Base-by-base conservation (phyloP, 2,329 filamentous ascomycete species). In the Exophiala aquamarina region DNA sequence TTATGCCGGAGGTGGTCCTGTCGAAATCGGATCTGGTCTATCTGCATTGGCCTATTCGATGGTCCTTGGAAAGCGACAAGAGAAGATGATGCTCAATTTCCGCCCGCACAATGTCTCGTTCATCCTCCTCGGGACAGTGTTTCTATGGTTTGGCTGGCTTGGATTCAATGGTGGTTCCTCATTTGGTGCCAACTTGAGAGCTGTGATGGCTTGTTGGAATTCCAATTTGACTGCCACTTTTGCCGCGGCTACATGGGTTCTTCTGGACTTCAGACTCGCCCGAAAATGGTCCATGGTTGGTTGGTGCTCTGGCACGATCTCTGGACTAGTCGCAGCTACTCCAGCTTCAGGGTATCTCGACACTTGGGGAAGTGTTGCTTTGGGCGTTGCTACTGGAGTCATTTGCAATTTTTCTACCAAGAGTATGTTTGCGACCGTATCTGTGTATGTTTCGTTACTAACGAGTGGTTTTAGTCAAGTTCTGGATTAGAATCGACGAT, bases 51-150 rank as follows among this genome's bases (percentile, higher is more conserved):
- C 93, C 57, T 98, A 97, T 75, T 95, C 91, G 2, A 86, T 89
- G 88, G 84, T 96, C 29, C 87, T 98, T 52, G 93, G 93, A 59
- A 88, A 90, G 64, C 89, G 93, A 59, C 93, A 96, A 74, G 92
- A 97, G 76, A 93, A 90, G 76, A 96, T 97, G 90, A 96, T 97
- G 89, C 82, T 96, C 72, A 97, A 97, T 80, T 97, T 97, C 81
- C 89, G 93, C 59, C 93, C 93, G 14, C 93, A 98, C 78, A 98
- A 98, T 75, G 93, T 97, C 58, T 95, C 91, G 4, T 81, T 97
- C 63, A 95, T 98, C 71, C 91, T 93, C 1, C 85, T 97, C 60
- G 93, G 93, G 55, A 97, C 93, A 3, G 81, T 95, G 57, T 81
- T 98, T 61, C 89, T 98, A 47, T 97, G 91, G 91, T 97, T 97